phyloP scores from a whole-genome alignment of 805 yeast species.

The Komagataella pastoris region DNA sequence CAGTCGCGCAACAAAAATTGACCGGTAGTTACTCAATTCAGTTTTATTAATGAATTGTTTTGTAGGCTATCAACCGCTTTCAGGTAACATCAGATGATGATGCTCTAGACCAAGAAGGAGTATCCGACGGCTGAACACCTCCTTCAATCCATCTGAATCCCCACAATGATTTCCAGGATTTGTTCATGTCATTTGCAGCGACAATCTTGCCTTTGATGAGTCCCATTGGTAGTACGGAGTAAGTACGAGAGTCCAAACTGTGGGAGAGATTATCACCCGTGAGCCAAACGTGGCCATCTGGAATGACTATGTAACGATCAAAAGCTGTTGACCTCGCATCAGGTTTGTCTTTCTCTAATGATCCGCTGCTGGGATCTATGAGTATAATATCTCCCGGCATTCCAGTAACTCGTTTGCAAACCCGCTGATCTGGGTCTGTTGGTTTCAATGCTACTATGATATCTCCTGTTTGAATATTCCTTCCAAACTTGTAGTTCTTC shows the following conservation, averaged over 20 bases:
- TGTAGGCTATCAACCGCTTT: neutral
- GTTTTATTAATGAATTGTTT: neutral
- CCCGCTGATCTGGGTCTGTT: slow-evolving; percentile 70
- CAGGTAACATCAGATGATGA: neutral
- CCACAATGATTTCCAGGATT: slow-evolving; percentile 24
- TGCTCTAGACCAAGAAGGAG: neutral
- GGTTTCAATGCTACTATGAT: slow-evolving; percentile 83
- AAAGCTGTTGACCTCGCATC: slow-evolving; percentile 16
- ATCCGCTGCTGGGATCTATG: slow-evolving; percentile 63
- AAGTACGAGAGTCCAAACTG: slow-evolving; percentile 80
- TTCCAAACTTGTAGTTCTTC: slow-evolving; percentile 51
- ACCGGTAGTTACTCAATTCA: neutral
- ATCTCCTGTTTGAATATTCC: slow-evolving; percentile 68
- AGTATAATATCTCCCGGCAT: slow-evolving; percentile 87
- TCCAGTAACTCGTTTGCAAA: slow-evolving; percentile 89
- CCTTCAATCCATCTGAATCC: slow-evolving; percentile 37
- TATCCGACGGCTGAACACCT: neutral
- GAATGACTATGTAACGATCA: slow-evolving; percentile 56
- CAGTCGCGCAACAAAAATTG: neutral
- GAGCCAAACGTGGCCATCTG: slow-evolving; percentile 94
- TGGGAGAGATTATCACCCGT: slow-evolving; percentile 89
- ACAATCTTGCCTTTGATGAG: slow-evolving; percentile 77
- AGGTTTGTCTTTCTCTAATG: slow-evolving; percentile 19
- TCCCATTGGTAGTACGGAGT: slow-evolving; percentile 84
- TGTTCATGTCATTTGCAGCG: slow-evolving; percentile 50